A percentile compares a stretch with the other conserved stretches of the same genome.
Evolutionary conservation across 75 land plant species (phyloP).

Genomic region (Cunninghamia lanceolata): DNA sequence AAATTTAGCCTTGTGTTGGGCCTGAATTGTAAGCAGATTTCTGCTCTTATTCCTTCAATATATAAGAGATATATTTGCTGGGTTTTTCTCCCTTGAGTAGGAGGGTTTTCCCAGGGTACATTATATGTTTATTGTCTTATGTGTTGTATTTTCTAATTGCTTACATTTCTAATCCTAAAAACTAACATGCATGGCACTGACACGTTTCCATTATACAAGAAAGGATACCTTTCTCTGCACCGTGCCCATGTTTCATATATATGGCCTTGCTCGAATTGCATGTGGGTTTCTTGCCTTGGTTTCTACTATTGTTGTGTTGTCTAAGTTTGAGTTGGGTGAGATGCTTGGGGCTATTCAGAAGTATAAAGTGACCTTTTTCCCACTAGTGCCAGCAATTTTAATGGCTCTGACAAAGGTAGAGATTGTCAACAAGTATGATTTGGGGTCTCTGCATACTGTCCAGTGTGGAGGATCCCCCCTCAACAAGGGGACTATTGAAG

Average conservation of each 20-base stretch:
- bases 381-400: constrained; percentile 88
- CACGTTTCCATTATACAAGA: constrained; percentile 12
- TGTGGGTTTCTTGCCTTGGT: constrained; percentile 49
- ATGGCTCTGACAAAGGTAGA: constrained; percentile 56
- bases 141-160: too few species aligned
- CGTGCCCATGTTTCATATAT: constrained; percentile 25
- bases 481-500: constrained; percentile 71
- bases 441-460: constrained; percentile 48
- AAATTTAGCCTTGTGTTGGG: too few species aligned
- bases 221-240: constrained; percentile 40
- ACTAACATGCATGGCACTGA: constrained; percentile 20
- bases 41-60: too few species aligned
- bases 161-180: too few species aligned
- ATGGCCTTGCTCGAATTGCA: constrained; percentile 57
- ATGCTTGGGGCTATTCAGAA: constrained; percentile 54
- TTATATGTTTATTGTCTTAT: too few species aligned
- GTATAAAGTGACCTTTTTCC: constrained; percentile 50
- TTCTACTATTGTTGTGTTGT: constrained; percentile 57
- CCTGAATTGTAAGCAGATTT: too few species aligned
- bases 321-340: constrained; percentile 65
- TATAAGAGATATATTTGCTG: too few species aligned
- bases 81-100: too few species aligned
- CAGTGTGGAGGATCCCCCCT: constrained; percentile 85
- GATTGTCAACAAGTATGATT: constrained; percentile 39
- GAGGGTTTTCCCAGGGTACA: too few species aligned